Evolutionary conservation across 768 basidiomycete species (phyloP), one percentile per base, ranked within the genome.

Genomic region (Suillus decipiens): DNA sequence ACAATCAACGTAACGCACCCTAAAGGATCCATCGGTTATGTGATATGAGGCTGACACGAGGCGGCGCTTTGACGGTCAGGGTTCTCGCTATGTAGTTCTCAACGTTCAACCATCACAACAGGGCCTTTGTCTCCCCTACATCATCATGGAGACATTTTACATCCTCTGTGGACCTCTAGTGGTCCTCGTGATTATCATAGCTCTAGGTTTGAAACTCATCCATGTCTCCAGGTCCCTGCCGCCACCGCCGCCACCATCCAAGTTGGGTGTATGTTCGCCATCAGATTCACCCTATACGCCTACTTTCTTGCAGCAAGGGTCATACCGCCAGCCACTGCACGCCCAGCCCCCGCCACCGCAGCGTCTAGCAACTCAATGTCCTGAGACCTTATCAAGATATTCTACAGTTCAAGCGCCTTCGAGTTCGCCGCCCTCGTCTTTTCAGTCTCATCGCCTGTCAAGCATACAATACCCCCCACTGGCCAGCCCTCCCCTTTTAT

Each of bases 21-120:
- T 28, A 28, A 28, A 28, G 28, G 28, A 28, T 28, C 28, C 28
- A 28, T 28, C 28, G 28, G 28, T 28, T 28, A 1, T 28, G 28
- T 28, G 28, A 6, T 37, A 56, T 1, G 37, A 39, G 48, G 28
- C 31, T 31, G 28, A 50, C 48, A 17, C 31, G 48, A 50, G 34
- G 54, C 12, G n/a, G 54, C 54, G n/a, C 36, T 37, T 55, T 24
- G 54, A 36, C n/a, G 34, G n/a, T 55, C 22, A 36, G 33, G 53
- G 33, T 54, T 22, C n/a, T 1, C 4, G 31, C 15, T 31, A 17
- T 28, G 28, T 28, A 28, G 15, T 50, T 17, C 28, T 28, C 28
- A 28, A 28, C 28, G 28, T 3, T 50, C 48, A 31, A 31, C 8
- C 15, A 31, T 50, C 15, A 17, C 15, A 50, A 31, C 8, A 50